Evolutionary conservation across 2,329 filamentous ascomycete species (phyloP).

Genomic region (Sarocladiaceae sp.): DNA sequence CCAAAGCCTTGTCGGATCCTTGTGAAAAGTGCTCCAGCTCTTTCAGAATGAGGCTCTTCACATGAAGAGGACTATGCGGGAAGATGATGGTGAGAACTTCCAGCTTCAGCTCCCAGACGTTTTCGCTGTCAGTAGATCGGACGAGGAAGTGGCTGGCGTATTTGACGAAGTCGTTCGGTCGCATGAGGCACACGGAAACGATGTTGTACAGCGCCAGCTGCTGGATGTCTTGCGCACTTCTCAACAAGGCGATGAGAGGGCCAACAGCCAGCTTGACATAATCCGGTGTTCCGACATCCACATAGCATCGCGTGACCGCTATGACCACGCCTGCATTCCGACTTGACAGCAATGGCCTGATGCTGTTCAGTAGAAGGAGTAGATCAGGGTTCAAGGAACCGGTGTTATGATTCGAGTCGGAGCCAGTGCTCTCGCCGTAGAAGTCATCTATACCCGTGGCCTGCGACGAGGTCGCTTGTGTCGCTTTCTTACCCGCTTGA

Average conservation of each 20-base stretch:
- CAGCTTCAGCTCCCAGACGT: conserved; percentile 86
- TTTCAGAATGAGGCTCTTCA: conserved; percentile 81
- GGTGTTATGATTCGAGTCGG: conserved; percentile 31
- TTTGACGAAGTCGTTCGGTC: conserved; percentile 75
- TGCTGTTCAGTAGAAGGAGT: conserved; percentile 69
- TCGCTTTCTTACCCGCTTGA: conserved; percentile 43
- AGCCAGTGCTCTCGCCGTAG: conserved; percentile 61
- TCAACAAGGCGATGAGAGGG: conserved; percentile 77
- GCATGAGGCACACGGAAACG: conserved; percentile 76
- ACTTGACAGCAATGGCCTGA: conserved; percentile 80
- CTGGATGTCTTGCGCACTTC: conserved; percentile 80
- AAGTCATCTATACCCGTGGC: conserved; percentile 59
- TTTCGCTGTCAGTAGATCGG: conserved; percentile 67
- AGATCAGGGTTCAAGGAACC: conserved; percentile 75
- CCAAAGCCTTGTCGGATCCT: conserved; percentile 64
- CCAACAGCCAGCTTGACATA: conserved; percentile 73
- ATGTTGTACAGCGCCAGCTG: conserved; percentile 91
- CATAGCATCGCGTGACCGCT: conserved; percentile 77
- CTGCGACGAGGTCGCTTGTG: conserved; percentile 19
- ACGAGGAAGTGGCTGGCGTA: conserved; percentile 89
- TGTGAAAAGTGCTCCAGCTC: conserved; percentile 92
- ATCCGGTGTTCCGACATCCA: conserved; percentile 72
- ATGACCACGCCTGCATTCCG: conserved; percentile 90
- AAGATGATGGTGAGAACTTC: conserved; percentile 90
- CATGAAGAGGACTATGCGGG: conserved; percentile 65